These are phyloP conservation scores for Quambalaria eucalypti DNA, from an alignment of 1,284 basidiomycete species.

Conservation along the genomic window DNA sequence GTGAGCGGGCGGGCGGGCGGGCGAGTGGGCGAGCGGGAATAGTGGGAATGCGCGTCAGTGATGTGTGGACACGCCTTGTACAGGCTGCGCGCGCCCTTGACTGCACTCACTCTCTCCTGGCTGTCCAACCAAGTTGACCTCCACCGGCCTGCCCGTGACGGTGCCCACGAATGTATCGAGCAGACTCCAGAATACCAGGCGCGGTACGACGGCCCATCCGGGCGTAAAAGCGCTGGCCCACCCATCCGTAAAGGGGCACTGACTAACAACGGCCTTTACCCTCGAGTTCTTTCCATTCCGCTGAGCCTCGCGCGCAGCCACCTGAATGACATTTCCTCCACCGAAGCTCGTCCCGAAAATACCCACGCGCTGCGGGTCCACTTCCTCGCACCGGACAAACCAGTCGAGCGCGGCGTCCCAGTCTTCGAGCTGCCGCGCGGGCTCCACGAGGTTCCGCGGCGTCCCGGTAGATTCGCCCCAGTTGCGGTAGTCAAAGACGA, in stretches of 20 bases:
- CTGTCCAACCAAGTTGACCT: constrained; percentile 5
- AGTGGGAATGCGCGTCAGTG: not conserved
- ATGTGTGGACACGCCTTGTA: too few species aligned
- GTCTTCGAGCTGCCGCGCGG: constrained; percentile 21
- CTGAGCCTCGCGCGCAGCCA: constrained; percentile 19
- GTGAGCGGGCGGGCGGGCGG: not conserved
- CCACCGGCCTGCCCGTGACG: not conserved
- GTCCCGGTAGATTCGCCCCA: constrained; percentile 17
- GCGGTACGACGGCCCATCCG: not conserved
- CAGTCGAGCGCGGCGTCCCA: constrained; percentile 25
- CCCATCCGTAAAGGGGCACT: constrained; percentile 38
- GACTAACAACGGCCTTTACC: constrained; percentile 25
- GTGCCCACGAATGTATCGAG: not conserved
- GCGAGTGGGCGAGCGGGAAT: not conserved
- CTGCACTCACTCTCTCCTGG: constrained; percentile 22
- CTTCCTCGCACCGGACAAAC: constrained; percentile 1
- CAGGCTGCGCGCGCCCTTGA: not conserved
- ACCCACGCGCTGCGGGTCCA: constrained; percentile 23
- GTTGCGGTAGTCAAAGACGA: constrained; percentile 34
- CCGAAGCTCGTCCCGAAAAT: constrained; percentile 33
- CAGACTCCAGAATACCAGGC: not conserved
- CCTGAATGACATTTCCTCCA: constrained; percentile 31
- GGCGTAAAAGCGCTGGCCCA: constrained; percentile 12
- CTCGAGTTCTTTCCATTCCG: too few species aligned
- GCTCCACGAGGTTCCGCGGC: constrained; percentile 28